Evolutionary conservation across 192 early-diverging fungal genomes (phyloP).

Genomic region (Entomortierella chlamydospora): DNA sequence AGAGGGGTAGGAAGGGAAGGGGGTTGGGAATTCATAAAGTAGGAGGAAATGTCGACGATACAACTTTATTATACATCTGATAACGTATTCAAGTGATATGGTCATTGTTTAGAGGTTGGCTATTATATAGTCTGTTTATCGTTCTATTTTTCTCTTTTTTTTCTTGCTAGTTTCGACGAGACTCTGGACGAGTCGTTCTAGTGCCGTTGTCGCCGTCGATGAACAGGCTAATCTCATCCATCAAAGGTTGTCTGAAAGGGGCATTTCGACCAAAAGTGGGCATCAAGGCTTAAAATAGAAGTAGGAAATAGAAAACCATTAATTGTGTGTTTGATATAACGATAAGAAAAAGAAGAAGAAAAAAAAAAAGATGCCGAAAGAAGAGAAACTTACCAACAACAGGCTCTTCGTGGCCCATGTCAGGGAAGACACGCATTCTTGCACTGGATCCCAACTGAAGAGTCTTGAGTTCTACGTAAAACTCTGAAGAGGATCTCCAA

Average conservation of each 20-base stretch:
- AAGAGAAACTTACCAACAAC: conserved; percentile 36
- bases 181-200: neutral
- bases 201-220: conserved; percentile 16
- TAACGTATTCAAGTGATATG: too few species aligned
- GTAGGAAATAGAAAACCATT: too few species aligned
- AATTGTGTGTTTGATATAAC: neutral
- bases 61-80: too few species aligned
- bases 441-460: conserved; percentile 35
- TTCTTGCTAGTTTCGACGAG: neutral
- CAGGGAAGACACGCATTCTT: conserved; percentile 25
- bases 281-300: conserved; percentile 29
- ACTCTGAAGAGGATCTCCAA: conserved; percentile 30
- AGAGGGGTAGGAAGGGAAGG: too few species aligned
- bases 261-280: conserved; percentile 9
- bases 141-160: neutral
- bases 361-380: conserved; percentile 4
- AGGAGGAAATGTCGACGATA: too few species aligned
- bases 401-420: conserved; percentile 51
- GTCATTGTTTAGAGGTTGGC: too few species aligned
- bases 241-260: conserved; percentile 17
- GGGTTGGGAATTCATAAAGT: too few species aligned
- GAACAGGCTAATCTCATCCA: conserved; percentile 39
- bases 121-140: too few species aligned
- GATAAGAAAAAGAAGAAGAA: neutral
- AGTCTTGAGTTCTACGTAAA: conserved; percentile 44